A percentile compares a stretch with the other conserved stretches of the same genome.
Conservation (phyloP, 805 yeast genomes). For the Citeromyces matritensis region DNA sequence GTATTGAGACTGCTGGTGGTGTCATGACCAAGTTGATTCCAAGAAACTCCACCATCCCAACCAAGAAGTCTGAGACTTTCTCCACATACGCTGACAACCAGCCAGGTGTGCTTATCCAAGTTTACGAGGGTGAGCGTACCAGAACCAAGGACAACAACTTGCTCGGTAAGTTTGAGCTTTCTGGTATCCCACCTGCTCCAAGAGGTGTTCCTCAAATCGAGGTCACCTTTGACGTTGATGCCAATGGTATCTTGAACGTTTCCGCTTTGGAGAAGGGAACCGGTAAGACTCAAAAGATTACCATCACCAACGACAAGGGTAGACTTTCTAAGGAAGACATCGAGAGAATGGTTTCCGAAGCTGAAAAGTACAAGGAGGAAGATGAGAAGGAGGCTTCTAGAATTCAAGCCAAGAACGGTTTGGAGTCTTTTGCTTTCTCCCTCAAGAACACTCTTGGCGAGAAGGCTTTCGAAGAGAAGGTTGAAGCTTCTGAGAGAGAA, state of each 20-base stretch:
- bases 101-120: conserved; percentile 69
- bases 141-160: conserved; percentile 64
- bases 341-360: conserved; percentile 50
- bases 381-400: conserved; percentile 45
- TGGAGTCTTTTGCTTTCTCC: conserved; percentile 43
- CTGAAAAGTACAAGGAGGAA: conserved; percentile 48
- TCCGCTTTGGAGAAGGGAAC: conserved; percentile 43
- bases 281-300: conserved; percentile 34
- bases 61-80: conserved; percentile 56
- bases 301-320: conserved; percentile 29
- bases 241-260: conserved; percentile 57
- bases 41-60: conserved; percentile 66
- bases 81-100: conserved; percentile 80
- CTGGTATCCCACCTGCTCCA: conserved; percentile 62
- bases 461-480: conserved; percentile 19
- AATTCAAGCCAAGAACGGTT: conserved; percentile 40
- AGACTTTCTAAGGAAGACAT: conserved; percentile 49
- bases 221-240: conserved; percentile 68
- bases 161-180: conserved; percentile 59
- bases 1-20: conserved; percentile 79
- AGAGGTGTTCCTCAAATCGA: conserved; percentile 72
- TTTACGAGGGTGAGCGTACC: conserved; percentile 72
- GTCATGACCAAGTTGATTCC: conserved; percentile 68
- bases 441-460: conserved; percentile 27
- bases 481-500: conserved; percentile 26